phyloP scores from a whole-genome alignment of 192 early-diverging fungal genomes.

The Lobosporangium transversale region DNA sequence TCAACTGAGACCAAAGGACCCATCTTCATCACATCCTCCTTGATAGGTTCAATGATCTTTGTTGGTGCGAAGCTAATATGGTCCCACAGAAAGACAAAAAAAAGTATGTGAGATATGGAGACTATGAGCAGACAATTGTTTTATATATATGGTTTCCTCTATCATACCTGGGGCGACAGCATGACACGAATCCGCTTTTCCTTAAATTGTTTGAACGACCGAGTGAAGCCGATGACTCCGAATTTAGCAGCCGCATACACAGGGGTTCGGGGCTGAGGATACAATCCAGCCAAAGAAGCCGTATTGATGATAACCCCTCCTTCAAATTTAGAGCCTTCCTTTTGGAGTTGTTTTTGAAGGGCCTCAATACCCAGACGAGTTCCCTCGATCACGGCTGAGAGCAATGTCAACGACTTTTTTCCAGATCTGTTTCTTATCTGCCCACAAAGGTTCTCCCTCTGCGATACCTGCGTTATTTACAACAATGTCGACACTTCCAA shows the following conservation, averaged over 20 bases:
- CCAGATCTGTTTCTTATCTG: constrained; percentile 56
- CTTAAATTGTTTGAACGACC: constrained; percentile 55
- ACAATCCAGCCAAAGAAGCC: constrained; percentile 77
- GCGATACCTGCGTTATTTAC: constrained; percentile 74
- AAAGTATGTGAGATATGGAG: neutral
- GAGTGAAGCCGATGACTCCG: constrained; percentile 73
- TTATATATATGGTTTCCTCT: no score
- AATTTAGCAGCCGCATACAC: constrained; percentile 83
- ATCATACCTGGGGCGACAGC: constrained; percentile 68
- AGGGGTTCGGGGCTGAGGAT: constrained; percentile 64
- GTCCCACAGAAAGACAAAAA: neutral
- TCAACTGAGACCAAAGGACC: constrained; percentile 41
- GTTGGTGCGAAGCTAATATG: constrained; percentile 59
- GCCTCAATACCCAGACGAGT: constrained; percentile 76
- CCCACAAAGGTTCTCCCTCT: constrained; percentile 52
- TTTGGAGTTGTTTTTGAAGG: constrained; percentile 56
- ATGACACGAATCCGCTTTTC: constrained; percentile 64
- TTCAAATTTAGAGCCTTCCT: no score
- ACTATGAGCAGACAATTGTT: no score
- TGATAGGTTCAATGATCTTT: constrained; percentile 56
- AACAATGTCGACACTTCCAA: constrained; percentile 66
- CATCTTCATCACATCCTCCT: constrained; percentile 34
- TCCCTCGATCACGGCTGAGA: constrained; percentile 78
- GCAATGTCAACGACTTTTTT: constrained; percentile 74
- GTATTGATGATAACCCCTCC: constrained; percentile 84